Conservation (phyloP, 257 asterid species). For the Nicotiana tomentosiformis region DNA sequence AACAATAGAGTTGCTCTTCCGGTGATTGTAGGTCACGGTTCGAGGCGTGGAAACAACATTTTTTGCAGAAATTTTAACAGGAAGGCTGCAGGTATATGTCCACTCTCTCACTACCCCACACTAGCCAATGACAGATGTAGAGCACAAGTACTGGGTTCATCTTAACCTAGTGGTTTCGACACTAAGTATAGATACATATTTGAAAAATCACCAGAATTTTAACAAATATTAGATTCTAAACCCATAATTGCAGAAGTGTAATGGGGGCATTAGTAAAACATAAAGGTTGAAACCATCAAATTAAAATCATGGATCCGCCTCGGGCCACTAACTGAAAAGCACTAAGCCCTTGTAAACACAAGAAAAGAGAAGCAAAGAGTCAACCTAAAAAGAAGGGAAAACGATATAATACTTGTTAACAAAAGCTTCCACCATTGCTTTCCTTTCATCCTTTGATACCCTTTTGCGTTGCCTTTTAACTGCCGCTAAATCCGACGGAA, state of each 20-base stretch:
- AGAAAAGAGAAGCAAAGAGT: too few relatives aligned
- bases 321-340: background rate
- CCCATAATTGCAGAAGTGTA: too few relatives aligned
- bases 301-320: too few relatives aligned
- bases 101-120: background rate
- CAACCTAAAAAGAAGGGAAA: too few relatives aligned
- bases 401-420: slow-evolving; percentile 43
- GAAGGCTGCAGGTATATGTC: background rate
- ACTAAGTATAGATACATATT: too few relatives aligned
- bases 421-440: slow-evolving; percentile 42
- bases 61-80: background rate
- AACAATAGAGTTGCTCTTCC: background rate
- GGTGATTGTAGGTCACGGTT: background rate
- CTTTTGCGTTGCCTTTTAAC: slow-evolving; percentile 30
- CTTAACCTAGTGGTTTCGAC: too few relatives aligned
- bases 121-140: background rate
- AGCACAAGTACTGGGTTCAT: too few relatives aligned
- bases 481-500: slow-evolving; percentile 27
- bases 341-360: background rate
- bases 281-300: too few relatives aligned
- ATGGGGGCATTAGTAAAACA: too few relatives aligned
- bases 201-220: too few relatives aligned
- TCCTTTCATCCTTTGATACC: slow-evolving; percentile 49
- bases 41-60: background rate
- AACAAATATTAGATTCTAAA: too few relatives aligned